phyloP scores from a whole-genome alignment of 2,329 filamentous ascomycete species.

The Colletotrichum musae region DNA sequence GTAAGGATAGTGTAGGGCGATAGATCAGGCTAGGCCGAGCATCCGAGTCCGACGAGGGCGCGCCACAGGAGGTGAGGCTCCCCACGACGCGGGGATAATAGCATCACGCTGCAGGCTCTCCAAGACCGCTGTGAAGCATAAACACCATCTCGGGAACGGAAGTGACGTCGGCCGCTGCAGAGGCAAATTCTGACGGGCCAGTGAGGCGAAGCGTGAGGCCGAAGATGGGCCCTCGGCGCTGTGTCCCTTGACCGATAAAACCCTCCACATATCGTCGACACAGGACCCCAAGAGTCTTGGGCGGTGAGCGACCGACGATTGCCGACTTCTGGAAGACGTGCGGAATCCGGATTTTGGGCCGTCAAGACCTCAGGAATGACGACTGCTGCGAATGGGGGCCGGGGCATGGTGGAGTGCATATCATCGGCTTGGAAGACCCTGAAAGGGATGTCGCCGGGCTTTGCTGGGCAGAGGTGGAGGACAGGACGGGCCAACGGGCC shows the following conservation, averaged over 20 bases:
- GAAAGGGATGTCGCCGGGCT: conserved; percentile 28
- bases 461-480: conserved; percentile 18
- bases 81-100: background rate
- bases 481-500: conserved; percentile 11
- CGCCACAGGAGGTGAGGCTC: conserved; percentile 1
- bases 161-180: conserved; percentile 32
- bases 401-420: conserved; percentile 10
- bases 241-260: conserved; percentile 8
- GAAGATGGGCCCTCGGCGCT: conserved; percentile 1
- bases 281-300: background rate
- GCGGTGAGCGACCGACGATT: conserved; percentile 27
- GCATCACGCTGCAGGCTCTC: conserved; percentile 24
- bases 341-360: conserved; percentile 33
- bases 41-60: background rate
- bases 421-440: conserved; percentile 34
- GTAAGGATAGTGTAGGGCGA: background rate
- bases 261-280: conserved; percentile 8
- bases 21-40: conserved; percentile 10
- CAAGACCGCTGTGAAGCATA: conserved; percentile 8
- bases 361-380: conserved; percentile 26
- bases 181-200: conserved; percentile 16
- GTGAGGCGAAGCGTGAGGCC: conserved; percentile 24
- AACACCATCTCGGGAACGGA: conserved; percentile 23
- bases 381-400: conserved; percentile 17
- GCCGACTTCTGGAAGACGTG: conserved; percentile 23